These are phyloP conservation scores for Huntiella moniliformis DNA, from an alignment of 2,329 filamentous ascomycete species.

Conservation along the genomic window DNA sequence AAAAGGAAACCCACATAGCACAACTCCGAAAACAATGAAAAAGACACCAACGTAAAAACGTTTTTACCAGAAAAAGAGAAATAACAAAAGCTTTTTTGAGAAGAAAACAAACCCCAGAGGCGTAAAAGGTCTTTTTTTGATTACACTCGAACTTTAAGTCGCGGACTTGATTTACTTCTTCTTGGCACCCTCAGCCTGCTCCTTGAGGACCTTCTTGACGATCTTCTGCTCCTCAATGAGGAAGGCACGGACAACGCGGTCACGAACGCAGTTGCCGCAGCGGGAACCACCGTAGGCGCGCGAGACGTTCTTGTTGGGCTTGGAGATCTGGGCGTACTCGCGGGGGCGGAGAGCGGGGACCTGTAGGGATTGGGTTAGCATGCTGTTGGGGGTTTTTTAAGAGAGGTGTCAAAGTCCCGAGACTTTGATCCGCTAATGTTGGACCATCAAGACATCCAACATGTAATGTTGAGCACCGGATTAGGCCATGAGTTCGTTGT, in stretches of 20 bases:
- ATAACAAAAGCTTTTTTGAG: constrained; percentile 10
- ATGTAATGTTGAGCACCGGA: too few species aligned
- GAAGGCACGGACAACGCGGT: constrained; percentile 95
- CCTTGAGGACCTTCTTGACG: constrained; percentile 99
- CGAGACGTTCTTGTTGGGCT: constrained; percentile 98
- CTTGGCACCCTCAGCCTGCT: constrained; percentile 62
- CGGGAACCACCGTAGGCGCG: constrained; percentile 95
- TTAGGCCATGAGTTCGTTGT: too few species aligned
- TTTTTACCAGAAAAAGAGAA: neutral
- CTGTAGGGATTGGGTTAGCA: constrained; percentile 24
- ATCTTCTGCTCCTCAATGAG: constrained; percentile 99
- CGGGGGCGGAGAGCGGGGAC: constrained; percentile 92
- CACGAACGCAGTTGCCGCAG: constrained; percentile 96
- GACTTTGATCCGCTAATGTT: too few species aligned
- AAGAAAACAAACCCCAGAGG: constrained; percentile 11
- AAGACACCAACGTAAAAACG: constrained; percentile 1
- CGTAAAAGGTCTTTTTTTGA: constrained; percentile 9
- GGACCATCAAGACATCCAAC: too few species aligned
- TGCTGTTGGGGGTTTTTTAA: neutral
- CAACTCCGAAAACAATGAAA: constrained; percentile 3
- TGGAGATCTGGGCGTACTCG: constrained; percentile 92
- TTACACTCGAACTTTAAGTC: constrained; percentile 13
- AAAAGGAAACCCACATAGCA: too few species aligned
- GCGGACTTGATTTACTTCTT: constrained; percentile 42
- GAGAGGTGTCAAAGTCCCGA: too few species aligned